phyloP scores from a whole-genome alignment of 768 basidiomycete species.

The Strobilomyces confusus region DNA sequence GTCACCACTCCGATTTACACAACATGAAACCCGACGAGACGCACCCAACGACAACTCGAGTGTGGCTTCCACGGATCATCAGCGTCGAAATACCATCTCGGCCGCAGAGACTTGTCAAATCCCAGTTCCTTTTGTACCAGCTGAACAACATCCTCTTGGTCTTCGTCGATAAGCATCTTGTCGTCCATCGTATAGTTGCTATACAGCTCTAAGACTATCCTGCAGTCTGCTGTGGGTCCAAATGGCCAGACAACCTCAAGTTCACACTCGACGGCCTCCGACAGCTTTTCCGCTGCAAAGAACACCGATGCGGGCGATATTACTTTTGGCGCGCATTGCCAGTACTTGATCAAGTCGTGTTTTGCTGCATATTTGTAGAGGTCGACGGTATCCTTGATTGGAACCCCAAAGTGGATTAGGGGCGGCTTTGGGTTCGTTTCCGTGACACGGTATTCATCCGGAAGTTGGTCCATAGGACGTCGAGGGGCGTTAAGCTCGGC shows the following conservation, averaged over 20 bases:
- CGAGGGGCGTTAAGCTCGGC: neutral
- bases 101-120: neutral
- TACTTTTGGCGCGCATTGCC: neutral
- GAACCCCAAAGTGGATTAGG: neutral
- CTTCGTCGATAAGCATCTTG: neutral
- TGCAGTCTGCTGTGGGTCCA: neutral
- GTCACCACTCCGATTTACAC: too few species aligned
- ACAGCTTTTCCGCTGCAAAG: neutral
- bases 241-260: neutral
- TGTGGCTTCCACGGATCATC: neutral
- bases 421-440: neutral
- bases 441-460: neutral
- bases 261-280: neutral
- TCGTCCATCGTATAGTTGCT: neutral
- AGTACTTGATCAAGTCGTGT: neutral
- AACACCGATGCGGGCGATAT: neutral
- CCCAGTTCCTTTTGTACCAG: neutral
- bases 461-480: neutral
- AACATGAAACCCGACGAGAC: too few species aligned
- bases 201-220: neutral
- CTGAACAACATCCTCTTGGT: neutral
- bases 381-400: neutral
- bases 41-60: too few species aligned
- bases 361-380: neutral
- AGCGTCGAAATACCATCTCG: neutral